A percentile compares a stretch with the other conserved stretches of the same genome.
Evolutionary conservation across 257 asterid species (phyloP).

Genomic region (Cinchona pubescens): DNA sequence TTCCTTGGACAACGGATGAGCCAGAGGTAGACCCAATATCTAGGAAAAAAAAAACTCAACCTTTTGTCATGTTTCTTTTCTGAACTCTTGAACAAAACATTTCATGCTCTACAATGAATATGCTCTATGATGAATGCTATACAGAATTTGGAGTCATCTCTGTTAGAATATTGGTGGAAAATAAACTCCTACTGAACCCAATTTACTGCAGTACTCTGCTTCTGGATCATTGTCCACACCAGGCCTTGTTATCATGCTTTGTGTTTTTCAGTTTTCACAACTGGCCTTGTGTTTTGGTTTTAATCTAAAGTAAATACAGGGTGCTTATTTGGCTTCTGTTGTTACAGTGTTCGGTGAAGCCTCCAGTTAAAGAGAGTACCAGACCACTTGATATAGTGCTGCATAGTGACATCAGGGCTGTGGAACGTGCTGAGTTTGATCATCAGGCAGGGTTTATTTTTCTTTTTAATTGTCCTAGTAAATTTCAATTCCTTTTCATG

Average conservation of each 20-base stretch:
- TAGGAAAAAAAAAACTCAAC: background rate
- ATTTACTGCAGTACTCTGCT: no score
- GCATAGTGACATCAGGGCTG: constrained; percentile 68
- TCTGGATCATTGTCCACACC: background rate
- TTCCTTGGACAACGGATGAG: constrained; percentile 96
- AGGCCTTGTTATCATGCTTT: no score
- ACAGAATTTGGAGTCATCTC: no score
- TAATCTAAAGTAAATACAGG: background rate
- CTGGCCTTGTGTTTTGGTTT: background rate
- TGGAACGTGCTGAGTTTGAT: constrained; percentile 75
- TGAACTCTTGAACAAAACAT: background rate
- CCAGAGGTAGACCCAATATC: constrained; percentile 67
- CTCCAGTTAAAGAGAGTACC: constrained; percentile 64
- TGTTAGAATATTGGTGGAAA: background rate
- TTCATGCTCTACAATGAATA: no score
- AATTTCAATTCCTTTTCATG: no score
- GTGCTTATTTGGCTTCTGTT: background rate
- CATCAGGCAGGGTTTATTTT: constrained; percentile 31
- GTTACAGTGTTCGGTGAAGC: constrained; percentile 57
- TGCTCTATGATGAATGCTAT: no score
- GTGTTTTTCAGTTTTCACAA: no score
- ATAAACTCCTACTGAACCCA: no score
- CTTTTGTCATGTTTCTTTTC: background rate
- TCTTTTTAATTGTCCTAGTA: no score
- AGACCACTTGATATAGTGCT: constrained; percentile 63